Conservation (phyloP, 306 rosid genomes). For the Prinsepia uniflora region DNA sequence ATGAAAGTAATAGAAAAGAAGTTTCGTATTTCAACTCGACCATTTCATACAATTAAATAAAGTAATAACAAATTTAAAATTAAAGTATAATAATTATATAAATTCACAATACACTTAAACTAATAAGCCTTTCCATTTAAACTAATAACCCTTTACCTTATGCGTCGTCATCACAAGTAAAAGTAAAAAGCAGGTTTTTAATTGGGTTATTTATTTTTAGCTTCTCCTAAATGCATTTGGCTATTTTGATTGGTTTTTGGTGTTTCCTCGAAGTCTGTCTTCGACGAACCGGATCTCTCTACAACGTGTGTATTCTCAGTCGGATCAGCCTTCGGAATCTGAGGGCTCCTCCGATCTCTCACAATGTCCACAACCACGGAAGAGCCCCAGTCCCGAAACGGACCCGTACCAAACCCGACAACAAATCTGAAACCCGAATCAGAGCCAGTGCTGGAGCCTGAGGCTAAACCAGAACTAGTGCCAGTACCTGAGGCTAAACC, state of each 20-base stretch:
- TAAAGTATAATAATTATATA: too few relatives aligned
- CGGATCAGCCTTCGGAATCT: constrained; percentile 3
- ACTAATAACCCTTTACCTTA: too few relatives aligned
- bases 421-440: not conserved
- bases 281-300: constrained; percentile 1
- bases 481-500: constrained; percentile 4
- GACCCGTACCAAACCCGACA: constrained; percentile 12
- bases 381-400: constrained; percentile 31
- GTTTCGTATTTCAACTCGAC: too few relatives aligned
- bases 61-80: too few relatives aligned
- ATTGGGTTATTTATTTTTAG: not conserved
- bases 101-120: too few relatives aligned
- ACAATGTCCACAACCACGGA: constrained; percentile 37
- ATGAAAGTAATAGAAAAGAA: too few relatives aligned
- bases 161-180: too few relatives aligned
- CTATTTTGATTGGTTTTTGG: not conserved
- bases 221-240: not conserved
- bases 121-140: too few relatives aligned
- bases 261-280: not conserved
- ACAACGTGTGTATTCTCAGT: constrained; percentile 2
- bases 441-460: constrained; percentile 16
- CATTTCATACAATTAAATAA: too few relatives aligned
- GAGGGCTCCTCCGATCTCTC: constrained; percentile 13
- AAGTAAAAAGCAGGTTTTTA: not conserved
- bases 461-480: constrained; percentile 7